Percentiles rank a stretch among this genome's conserved stretches.
phyloP scores from a whole-genome alignment of 495 filamentous ascomycete species.

The Hyaloscypha variabilis region DNA sequence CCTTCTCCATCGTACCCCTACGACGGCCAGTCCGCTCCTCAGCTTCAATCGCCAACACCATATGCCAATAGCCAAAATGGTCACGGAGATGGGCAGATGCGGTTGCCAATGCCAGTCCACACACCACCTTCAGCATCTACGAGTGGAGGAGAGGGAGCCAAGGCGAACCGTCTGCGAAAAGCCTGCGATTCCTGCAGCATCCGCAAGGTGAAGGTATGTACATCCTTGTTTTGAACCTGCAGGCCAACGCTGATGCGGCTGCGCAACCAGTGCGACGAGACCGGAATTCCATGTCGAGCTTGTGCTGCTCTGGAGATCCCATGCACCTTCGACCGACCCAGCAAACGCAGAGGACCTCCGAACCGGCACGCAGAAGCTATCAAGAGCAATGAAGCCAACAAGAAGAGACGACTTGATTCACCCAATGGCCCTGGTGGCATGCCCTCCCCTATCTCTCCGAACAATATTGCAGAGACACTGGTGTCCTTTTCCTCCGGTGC shows the following conservation, averaged over 20 bases:
- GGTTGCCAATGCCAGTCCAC: background rate
- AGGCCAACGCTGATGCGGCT: background rate
- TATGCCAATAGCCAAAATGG: constrained; percentile 19
- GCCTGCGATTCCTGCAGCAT: constrained; percentile 86
- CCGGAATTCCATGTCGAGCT: constrained; percentile 76
- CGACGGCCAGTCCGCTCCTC: constrained; percentile 12
- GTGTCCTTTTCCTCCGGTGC: constrained; percentile 39
- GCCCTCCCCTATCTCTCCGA: constrained; percentile 48
- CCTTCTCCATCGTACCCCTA: constrained; percentile 5
- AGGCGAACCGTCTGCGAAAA: constrained; percentile 64
- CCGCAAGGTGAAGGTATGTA: constrained; percentile 77
- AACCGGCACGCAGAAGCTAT: constrained; percentile 85
- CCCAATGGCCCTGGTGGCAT: constrained; percentile 13
- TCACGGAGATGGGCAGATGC: background rate
- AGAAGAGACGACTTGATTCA: constrained; percentile 61
- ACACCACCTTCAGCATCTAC: constrained; percentile 9
- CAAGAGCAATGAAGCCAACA: constrained; percentile 49
- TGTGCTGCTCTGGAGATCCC: constrained; percentile 79
- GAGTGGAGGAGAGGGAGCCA: constrained; percentile 26
- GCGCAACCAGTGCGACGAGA: constrained; percentile 71
- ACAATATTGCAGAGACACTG: constrained; percentile 52
- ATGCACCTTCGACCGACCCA: constrained; percentile 80
- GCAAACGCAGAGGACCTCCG: constrained; percentile 79
- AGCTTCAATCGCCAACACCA: constrained; percentile 9
- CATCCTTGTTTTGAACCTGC: background rate